Base-by-base conservation (phyloP, 306 rosid species). In the Quillaja saponaria region DNA sequence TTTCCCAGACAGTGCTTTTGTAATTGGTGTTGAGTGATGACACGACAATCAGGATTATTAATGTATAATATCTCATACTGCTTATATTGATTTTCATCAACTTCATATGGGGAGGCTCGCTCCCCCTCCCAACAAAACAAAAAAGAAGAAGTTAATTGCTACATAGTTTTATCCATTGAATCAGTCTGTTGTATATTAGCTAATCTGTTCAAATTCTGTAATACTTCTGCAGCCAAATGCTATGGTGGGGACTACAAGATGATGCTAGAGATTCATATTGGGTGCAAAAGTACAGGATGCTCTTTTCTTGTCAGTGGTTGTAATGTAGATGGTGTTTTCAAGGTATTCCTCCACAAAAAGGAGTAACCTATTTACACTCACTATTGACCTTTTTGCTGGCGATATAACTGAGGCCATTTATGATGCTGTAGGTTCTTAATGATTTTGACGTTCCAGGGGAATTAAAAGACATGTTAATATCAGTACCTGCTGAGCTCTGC, bases 21-120 rank as follows among this genome's bases (percentile, higher is more conserved):
- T 92, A 69, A 84, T 88, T 76, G 96, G 98, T 15, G 94, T 80
- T 37, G 98, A 92, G 98, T 15, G 94, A 79, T 37, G 98, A 92
- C 76, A 92, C 98, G 34, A 96, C 81, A 73, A 90, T 66, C 68
- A 84, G 98, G 84, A 78, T 88, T 65, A 71, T 88, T 38, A 58
- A 88, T 69, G 96, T 92, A 92, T 34, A 45, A 11, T 58, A 51
- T 63, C 34, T 19, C 74, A 7, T 42, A 20, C 34, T 55, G 19
- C 74, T 51, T 11, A 13, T 56, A 63, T 67, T 11, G 38, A 35
- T 44, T 64, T 55, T 42, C 56, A 8, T 51, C 16, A 61, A 49
- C 62, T 69, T 49, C 18, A 19, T 31, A 40, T 70, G 49, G 58
- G 4, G 31, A 25, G 31, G 31, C 31, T 25, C 31, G 2, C 2